These are phyloP conservation scores for Colletotrichum limetticola DNA, from an alignment of 2,329 filamentous ascomycete genomes.

Conservation along the genomic window DNA sequence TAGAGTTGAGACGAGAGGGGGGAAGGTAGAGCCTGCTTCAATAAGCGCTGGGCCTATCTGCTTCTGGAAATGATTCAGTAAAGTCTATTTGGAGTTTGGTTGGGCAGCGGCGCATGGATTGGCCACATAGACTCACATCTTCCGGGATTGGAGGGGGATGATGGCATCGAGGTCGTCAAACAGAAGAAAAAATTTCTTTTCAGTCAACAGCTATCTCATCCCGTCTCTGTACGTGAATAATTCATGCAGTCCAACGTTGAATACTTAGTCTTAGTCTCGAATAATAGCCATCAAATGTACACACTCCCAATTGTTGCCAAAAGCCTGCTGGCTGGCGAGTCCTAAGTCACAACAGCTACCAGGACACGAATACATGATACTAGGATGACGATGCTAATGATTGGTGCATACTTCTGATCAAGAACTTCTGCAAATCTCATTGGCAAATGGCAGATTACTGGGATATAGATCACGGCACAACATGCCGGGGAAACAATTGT, in stretches of 20 bases:
- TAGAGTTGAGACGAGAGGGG: neutral
- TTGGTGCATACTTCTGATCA: too few species aligned
- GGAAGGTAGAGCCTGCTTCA: neutral
- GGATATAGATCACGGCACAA: too few species aligned
- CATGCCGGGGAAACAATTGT: neutral
- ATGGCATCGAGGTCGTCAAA: neutral
- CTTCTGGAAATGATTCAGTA: neutral
- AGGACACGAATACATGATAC: neutral
- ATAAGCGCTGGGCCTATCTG: neutral
- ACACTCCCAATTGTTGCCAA: neutral
- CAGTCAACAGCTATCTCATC: neutral
- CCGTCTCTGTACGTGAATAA: neutral
- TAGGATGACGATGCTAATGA: neutral
- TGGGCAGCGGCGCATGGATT: neutral
- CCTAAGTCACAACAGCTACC: too few species aligned
- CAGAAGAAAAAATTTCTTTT: neutral
- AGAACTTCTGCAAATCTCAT: too few species aligned
- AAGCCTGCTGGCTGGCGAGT: too few species aligned
- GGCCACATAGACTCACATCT: neutral
- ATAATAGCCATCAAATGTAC: neutral
- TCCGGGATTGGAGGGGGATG: neutral
- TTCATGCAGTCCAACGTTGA: neutral
- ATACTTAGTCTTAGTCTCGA: neutral
- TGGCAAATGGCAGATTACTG: too few species aligned
- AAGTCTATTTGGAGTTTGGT: conserved; percentile 1